Percentiles rank a stretch among this genome's conserved stretches.
phyloP scores from a whole-genome alignment of 306 rosid genomes.

The Lotus japonicus region DNA sequence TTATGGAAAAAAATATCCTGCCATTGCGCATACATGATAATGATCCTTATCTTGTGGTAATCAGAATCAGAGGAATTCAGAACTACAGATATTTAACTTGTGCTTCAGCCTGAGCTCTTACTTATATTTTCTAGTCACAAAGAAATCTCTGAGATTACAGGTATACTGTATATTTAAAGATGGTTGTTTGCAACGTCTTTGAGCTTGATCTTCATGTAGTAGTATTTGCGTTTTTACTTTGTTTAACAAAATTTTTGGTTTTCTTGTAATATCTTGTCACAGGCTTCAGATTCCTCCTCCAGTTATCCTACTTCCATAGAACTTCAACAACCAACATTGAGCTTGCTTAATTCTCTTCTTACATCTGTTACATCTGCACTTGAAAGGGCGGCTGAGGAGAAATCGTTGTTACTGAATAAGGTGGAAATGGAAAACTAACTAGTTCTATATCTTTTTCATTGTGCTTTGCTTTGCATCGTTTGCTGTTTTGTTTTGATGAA shows the following conservation, averaged over 20 bases:
- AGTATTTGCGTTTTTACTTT: background rate
- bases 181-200: background rate
- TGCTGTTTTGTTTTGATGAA: background rate
- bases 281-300: constrained; percentile 49
- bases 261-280: constrained; percentile 22
- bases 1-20: background rate
- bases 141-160: constrained; percentile 82
- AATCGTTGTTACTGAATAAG: constrained; percentile 66
- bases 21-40: background rate
- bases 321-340: constrained; percentile 70
- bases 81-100: constrained; percentile 54
- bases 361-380: constrained; percentile 57
- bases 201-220: background rate
- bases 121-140: constrained; percentile 76
- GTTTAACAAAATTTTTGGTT: background rate
- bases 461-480: background rate
- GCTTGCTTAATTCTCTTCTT: constrained; percentile 62
- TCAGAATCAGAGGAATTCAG: constrained; percentile 76
- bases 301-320: constrained; percentile 47
- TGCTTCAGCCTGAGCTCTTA: constrained; percentile 88
- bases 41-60: constrained; percentile 2
- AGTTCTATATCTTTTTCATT: background rate
- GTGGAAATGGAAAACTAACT: constrained; percentile 29
- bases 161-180: constrained; percentile 29
- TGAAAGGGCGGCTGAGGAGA: constrained; percentile 89